phyloP scores from a whole-genome alignment of 352 stramenopile species.

The Phytophthora cryptogea region DNA sequence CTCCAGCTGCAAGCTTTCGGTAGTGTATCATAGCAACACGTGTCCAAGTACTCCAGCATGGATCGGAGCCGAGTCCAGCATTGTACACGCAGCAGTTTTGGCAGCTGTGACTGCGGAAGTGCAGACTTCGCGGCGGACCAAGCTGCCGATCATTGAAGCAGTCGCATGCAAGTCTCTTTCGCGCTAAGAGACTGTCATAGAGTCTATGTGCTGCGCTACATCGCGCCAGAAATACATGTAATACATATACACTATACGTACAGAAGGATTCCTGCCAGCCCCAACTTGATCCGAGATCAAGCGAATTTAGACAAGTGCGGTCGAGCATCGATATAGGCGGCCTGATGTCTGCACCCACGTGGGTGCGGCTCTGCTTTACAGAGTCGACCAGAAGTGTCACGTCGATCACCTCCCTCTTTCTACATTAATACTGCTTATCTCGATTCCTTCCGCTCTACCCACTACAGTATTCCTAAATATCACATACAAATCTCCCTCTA shows the following conservation, averaged over 20 bases:
- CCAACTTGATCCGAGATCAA: constrained; percentile 23
- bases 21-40: too few species aligned
- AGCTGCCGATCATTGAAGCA: constrained; percentile 18
- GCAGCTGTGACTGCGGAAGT: constrained; percentile 26
- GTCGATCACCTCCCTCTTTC: not conserved
- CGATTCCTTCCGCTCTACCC: not conserved
- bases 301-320: constrained; percentile 1
- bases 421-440: not conserved
- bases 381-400: not conserved
- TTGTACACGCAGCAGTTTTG: constrained; percentile 7
- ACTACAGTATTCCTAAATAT: not conserved
- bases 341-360: constrained; percentile 1
- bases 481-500: not conserved
- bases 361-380: not conserved
- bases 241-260: too few species aligned
- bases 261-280: constrained; percentile 1
- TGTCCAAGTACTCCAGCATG: too few species aligned
- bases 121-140: constrained; percentile 20
- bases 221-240: constrained; percentile 2
- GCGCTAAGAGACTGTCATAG: too few species aligned
- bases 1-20: too few species aligned
- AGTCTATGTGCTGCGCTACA: not conserved
- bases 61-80: too few species aligned
- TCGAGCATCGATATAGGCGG: constrained; percentile 7
- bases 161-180: not conserved